Base-by-base conservation (phyloP, 2,329 filamentous ascomycete genomes). In the Penicillium psychrosexuale region DNA sequence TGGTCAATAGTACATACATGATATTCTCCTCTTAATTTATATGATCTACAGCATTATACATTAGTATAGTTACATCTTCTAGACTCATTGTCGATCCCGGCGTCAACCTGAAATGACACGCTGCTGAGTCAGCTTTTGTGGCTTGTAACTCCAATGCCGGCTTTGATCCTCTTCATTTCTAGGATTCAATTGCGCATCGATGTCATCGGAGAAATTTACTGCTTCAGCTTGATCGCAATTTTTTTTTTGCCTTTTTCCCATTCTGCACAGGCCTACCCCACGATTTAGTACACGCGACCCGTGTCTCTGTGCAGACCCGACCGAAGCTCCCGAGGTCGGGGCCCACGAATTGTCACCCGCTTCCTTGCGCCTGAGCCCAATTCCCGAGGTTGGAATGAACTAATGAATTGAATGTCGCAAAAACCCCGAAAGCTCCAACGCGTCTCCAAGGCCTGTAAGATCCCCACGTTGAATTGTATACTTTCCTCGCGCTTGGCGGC, bases 391-490 rank as follows among this genome's bases (percentile, higher is more conserved):
- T 57, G 54, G 55, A 34, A 56, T 57, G 54, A 61, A 37, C 27
- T 47, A 33, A 53, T 51, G 53, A 51, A 48, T 56, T 66, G 61
- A 58, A 66, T 66, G 63, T 64, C 63, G 59, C 58, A 61, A 57
- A 61, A 61, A 64, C 63, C 63, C 34, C 62, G 63, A 56, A 66
- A 66, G 47, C 63, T 66, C 8, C 63, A 64, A 55, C 63, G 63
- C 46, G 61, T 65, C 58, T 66, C 63, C 30, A 66, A 65, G 53
- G 63, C 63, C 55, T 66, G 63, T 66, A 62, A 56, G 63, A 48
- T 31, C 42, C 42, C 53, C 51, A 12, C 30, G 31, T 51, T 34
- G 28, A 31, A 50, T 43, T 37, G 52, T 27, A 27, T 57, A 45
- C 58, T 58, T 58, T 50, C 59, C 58, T 47, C 17, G 38, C 37